Base-by-base conservation (phyloP, 148 eudicot genomes). In the Camellia lanceoleosa region DNA sequence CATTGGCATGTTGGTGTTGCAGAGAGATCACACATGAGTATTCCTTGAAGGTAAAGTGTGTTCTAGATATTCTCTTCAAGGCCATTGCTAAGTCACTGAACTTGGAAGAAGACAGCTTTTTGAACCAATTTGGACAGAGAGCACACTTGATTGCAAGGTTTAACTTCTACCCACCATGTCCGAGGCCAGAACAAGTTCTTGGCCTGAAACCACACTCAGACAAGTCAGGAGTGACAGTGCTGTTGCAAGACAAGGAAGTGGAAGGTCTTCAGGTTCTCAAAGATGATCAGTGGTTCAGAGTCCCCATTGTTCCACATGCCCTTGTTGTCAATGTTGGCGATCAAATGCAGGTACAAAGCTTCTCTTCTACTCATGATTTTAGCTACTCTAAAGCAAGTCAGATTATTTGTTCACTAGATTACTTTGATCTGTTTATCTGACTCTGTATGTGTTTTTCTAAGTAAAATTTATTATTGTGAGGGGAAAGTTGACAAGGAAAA, bases 161-260 rank as follows among this genome's bases (percentile, higher is more conserved):
- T 9, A 88, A 87, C 73, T 81, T 79, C 77, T 86, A 87, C 74
- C 90, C 89, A 10, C 75, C 60, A 12, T 86, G 90, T 51, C 80
- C 85, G 5, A 79, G 78, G 51, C 83, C 88, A 2, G 79, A 84
- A 7, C 82, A 66, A 16, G 87, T 86, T 46, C 77, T 89, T 8
- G 92, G 87, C 1, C 77, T 85, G 13, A 85, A 85, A 63, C 75
- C 92, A 14, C 90, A 89, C 42, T 74, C 88, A 10, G 92, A 89
- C 80, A 82, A 65, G 42, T 89, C 90, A 43, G 72, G 86, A 54
- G 42, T 86, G 60, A 84, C 92, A 7, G 58, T 89, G 47, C 62
- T 86, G 41, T 75, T 89, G 80, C 92, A 84, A 86, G 89, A 87
- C 76, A 74, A 43, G 19, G 73, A 85, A 20, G 91, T 83, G n/a